Conservation (phyloP, 108 stramenopile genomes). For the Schizochytrium sp. region DNA sequence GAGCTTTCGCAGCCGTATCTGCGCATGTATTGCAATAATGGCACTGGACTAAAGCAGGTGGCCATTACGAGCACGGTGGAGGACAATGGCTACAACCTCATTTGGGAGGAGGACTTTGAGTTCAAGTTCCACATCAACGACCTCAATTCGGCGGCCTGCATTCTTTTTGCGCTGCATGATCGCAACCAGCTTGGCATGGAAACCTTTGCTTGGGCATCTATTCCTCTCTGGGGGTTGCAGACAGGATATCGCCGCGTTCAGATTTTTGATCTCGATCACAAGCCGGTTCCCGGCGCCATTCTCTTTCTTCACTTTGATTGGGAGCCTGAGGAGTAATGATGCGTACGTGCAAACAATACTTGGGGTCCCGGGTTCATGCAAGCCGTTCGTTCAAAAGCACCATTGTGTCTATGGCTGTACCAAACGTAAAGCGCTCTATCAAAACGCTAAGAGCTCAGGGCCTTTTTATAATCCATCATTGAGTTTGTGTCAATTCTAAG, state of each 20-base stretch:
- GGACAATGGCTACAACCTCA: background rate
- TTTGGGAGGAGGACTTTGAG: conserved; percentile 18
- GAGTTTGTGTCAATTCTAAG: no score
- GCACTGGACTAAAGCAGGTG: background rate
- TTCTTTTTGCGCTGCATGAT: background rate
- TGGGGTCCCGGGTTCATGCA: no score
- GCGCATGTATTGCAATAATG: conserved; percentile 10
- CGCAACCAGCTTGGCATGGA: background rate
- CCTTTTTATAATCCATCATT: no score
- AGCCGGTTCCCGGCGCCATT: background rate
- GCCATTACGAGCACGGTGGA: conserved; percentile 11
- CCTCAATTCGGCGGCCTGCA: conserved; percentile 10
- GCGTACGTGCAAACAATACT: background rate
- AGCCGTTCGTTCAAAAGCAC: no score
- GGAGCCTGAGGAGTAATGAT: background rate
- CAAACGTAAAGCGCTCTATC: no score
- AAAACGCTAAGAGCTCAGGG: no score
- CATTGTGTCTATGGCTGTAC: no score
- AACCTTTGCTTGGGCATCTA: background rate
- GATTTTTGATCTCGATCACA: background rate
- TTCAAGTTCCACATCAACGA: conserved; percentile 16
- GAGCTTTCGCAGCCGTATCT: background rate
- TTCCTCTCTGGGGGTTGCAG: conserved; percentile 9
- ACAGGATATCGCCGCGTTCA: background rate
- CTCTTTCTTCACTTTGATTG: conserved; percentile 2